phyloP scores from a whole-genome alignment of 31 red algal species.

The Endocladia muricata region DNA sequence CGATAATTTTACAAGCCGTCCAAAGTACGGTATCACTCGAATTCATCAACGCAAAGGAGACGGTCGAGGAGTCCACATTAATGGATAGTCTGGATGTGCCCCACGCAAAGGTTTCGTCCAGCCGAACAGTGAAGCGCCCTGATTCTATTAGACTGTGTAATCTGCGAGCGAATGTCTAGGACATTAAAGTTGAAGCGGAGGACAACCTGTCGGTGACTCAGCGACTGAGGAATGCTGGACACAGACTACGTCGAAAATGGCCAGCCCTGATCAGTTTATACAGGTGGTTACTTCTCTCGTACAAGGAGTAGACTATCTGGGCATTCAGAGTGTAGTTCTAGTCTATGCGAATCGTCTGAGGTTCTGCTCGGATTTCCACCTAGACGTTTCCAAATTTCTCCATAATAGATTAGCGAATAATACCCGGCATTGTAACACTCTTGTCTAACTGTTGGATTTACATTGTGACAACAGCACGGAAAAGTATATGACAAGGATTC shows the following conservation, averaged over 20 bases:
- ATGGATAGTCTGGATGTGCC: neutral
- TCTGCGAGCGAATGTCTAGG: neutral
- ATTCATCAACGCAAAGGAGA: neutral
- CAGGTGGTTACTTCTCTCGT: neutral
- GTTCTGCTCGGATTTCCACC: neutral
- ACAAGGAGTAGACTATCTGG: neutral
- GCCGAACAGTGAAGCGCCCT: neutral
- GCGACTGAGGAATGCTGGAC: neutral
- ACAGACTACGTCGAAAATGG: conserved; percentile 3
- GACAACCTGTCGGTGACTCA: conserved; percentile 4
- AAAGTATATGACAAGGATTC: neutral
- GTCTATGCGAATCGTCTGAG: neutral
- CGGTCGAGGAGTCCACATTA: neutral
- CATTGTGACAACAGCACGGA: neutral
- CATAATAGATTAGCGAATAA: neutral
- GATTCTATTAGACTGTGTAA: neutral
- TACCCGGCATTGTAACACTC: neutral
- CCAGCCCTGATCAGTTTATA: neutral
- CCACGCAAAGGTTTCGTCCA: neutral
- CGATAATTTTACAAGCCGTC: neutral
- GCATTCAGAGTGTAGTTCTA: neutral
- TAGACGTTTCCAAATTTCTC: neutral
- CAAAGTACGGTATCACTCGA: neutral
- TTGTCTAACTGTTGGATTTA: neutral
- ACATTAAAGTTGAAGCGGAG: neutral